Conservation (phyloP, 2,329 filamentous ascomycete species). For the Sporothrix luriei region DNA sequence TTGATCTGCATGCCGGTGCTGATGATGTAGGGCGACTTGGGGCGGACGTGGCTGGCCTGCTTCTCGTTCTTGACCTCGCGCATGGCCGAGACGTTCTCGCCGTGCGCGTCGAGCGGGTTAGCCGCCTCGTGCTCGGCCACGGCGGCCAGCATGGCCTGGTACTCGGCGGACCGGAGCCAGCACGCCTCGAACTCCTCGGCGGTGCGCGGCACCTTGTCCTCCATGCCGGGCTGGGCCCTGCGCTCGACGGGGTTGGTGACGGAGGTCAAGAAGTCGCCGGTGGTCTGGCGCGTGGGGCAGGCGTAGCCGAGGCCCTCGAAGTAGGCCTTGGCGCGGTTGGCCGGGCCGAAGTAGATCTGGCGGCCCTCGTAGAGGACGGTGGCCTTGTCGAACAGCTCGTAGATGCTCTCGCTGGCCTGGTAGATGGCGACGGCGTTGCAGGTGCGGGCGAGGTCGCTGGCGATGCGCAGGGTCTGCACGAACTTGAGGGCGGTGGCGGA, state of each 20-base stretch:
- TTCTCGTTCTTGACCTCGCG: conserved; percentile 57
- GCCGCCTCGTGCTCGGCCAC: conserved; percentile 58
- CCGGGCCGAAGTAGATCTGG: conserved; percentile 67
- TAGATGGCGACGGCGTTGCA: conserved; percentile 70
- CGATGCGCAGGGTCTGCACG: conserved; percentile 63
- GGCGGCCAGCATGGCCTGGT: conserved; percentile 54
- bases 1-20: conserved; percentile 57
- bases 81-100: conserved; percentile 49
- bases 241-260: conserved; percentile 74
- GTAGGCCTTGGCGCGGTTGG: conserved; percentile 63
- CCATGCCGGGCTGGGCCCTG: conserved; percentile 64
- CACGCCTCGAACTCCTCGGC: conserved; percentile 62
- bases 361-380: conserved; percentile 70
- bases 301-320: conserved; percentile 69
- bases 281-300: conserved; percentile 62
- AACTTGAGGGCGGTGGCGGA: conserved; percentile 68
- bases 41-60: conserved; percentile 65
- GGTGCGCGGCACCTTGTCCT: conserved; percentile 59
- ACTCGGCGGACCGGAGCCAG: conserved; percentile 60
- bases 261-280: conserved; percentile 76
- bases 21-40: conserved; percentile 77
- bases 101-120: conserved; percentile 54
- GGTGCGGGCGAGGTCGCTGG: conserved; percentile 64
- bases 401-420: conserved; percentile 67
- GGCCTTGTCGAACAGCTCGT: conserved; percentile 68